phyloP scores from a whole-genome alignment of 768 basidiomycete species.

The Cytidiella melzeri region DNA sequence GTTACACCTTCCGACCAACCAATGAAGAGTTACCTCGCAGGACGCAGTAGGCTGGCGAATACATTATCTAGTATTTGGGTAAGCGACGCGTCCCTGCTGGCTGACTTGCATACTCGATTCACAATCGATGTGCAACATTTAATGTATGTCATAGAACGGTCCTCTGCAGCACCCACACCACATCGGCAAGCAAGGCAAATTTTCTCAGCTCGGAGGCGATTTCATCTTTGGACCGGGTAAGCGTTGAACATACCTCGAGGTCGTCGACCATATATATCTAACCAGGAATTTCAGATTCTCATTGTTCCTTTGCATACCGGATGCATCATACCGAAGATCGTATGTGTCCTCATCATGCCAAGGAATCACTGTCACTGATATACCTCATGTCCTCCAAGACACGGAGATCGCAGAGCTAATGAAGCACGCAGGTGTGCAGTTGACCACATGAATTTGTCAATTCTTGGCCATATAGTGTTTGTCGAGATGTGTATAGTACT shows the following conservation, averaged over 20 bases:
- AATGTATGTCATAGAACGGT: constrained; percentile 8
- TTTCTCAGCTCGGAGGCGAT: constrained; percentile 59
- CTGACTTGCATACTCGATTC: neutral
- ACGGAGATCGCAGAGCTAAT: constrained; percentile 44
- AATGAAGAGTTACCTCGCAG: constrained; percentile 41
- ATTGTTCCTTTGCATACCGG: constrained; percentile 45
- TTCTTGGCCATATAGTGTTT: no score
- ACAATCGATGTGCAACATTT: no score
- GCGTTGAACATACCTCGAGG: constrained; percentile 7
- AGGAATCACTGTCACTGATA: neutral
- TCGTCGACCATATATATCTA: no score
- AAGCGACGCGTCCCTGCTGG: constrained; percentile 14
- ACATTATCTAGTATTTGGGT: constrained; percentile 42
- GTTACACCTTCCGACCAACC: constrained; percentile 38
- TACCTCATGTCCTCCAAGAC: constrained; percentile 27
- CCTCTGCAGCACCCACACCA: constrained; percentile 35
- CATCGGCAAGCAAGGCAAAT: constrained; percentile 57
- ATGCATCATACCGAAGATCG: constrained; percentile 63
- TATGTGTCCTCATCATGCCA: constrained; percentile 17
- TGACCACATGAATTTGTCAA: constrained; percentile 9
- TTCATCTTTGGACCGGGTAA: constrained; percentile 56
- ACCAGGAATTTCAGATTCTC: constrained; percentile 37
- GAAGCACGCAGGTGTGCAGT: constrained; percentile 34
- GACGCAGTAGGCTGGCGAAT: constrained; percentile 23
- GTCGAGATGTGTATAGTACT: no score